Evolutionary conservation across 2,329 filamentous ascomycete genomes (phyloP).

Genomic region (Fusarium odoratissimum): DNA sequence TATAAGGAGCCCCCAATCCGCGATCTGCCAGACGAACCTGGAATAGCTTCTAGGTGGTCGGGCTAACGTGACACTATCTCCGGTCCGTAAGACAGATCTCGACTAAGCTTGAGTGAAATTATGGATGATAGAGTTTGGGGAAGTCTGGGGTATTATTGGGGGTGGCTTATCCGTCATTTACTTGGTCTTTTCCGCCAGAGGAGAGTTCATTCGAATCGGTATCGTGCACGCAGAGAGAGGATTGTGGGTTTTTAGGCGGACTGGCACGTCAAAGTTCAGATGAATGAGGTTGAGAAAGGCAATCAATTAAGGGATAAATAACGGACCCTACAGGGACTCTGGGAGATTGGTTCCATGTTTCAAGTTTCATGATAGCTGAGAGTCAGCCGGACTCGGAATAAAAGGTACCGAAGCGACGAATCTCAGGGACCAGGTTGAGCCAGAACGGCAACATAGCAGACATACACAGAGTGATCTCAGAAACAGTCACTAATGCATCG

Average conservation of each 20-base stretch:
- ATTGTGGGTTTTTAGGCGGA: rapidly evolving
- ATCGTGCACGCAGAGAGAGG: rapidly evolving
- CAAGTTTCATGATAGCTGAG: rapidly evolving
- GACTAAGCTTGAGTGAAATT: background rate
- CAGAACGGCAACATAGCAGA: background rate
- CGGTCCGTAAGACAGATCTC: background rate
- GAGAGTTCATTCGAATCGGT: rapidly evolving
- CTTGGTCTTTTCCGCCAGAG: rapidly evolving
- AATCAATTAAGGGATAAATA: rapidly evolving
- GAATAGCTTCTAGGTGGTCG: background rate
- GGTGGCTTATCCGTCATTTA: background rate
- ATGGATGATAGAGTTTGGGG: background rate
- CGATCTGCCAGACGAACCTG: background rate
- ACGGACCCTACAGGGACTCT: rapidly evolving
- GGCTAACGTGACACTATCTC: background rate
- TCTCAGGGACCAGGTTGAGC: rapidly evolving
- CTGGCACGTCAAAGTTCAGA: background rate
- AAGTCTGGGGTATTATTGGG: background rate
- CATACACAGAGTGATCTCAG: background rate
- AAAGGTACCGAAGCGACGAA: too few relatives aligned
- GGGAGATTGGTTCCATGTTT: background rate
- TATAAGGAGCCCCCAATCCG: background rate
- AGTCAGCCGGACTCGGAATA: rapidly evolving
- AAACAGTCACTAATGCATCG: background rate
- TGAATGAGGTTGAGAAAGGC: background rate